phyloP scores from a whole-genome alignment of 345 rosid genomes.

The Syzygium grande region DNA sequence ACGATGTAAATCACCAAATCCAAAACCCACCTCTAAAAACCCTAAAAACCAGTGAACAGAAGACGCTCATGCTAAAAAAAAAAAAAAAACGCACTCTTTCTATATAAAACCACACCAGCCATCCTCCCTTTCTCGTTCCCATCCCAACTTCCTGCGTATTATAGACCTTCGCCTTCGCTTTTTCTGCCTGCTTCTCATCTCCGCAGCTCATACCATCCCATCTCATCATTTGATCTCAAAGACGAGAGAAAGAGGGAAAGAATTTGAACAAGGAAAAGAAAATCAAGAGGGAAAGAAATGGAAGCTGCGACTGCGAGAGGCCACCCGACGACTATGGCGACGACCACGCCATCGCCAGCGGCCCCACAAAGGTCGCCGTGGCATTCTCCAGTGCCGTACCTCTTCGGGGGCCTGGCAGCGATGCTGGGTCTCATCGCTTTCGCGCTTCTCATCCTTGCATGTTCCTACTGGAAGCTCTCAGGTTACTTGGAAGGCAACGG shows the following conservation, averaged over 20 bases:
- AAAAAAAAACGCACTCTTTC: neutral
- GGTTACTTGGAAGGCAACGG: conserved; percentile 44
- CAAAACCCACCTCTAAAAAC: neutral
- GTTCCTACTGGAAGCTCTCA: conserved; percentile 93
- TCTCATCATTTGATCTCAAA: neutral
- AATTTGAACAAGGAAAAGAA: neutral
- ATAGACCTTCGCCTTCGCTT: neutral
- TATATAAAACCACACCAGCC: neutral
- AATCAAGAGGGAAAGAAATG: neutral
- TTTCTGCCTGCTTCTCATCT: neutral
- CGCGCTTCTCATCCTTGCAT: conserved; percentile 87
- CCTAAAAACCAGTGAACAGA: neutral
- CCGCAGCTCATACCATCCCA: neutral
- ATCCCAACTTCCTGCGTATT: neutral
- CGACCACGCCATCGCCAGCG: conserved; percentile 1
- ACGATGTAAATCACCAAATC: conserved; percentile 9
- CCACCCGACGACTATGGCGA: conserved; percentile 19
- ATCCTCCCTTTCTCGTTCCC: neutral
- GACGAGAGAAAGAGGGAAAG: neutral
- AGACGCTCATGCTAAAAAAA: neutral
- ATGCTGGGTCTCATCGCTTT: conserved; percentile 94
- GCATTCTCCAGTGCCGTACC: conserved; percentile 96
- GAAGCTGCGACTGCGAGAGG: conserved; percentile 31
- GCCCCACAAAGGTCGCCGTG: conserved; percentile 57
- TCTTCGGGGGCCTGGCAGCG: conserved; percentile 93